These are phyloP conservation scores for Tillandsia leiboldiana DNA, from an alignment of 176 grass and related monocot species.

Conservation along the genomic window DNA sequence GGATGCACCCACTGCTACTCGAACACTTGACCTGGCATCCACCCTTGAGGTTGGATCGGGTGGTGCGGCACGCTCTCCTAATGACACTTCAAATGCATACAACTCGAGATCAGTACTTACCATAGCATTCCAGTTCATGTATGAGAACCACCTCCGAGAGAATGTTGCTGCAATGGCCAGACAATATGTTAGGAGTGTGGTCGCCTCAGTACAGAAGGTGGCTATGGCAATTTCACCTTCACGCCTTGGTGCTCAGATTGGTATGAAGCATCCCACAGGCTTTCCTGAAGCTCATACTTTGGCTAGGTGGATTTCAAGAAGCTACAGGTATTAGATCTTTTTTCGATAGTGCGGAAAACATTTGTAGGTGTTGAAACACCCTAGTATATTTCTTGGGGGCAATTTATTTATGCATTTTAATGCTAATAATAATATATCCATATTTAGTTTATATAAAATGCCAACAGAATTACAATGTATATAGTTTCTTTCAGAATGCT, in stretches of 20 bases:
- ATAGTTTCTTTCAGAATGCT: too few relatives aligned
- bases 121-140: slow-evolving; percentile 95
- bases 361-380: too few relatives aligned
- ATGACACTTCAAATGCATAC: slow-evolving; percentile 36
- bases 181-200: slow-evolving; percentile 83
- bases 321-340: slow-evolving; percentile 51
- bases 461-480: too few relatives aligned
- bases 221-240: slow-evolving; percentile 91
- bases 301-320: slow-evolving; percentile 68
- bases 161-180: slow-evolving; percentile 84
- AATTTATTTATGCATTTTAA: too few relatives aligned
- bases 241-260: slow-evolving; percentile 46
- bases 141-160: slow-evolving; percentile 84
- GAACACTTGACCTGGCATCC: slow-evolving; percentile 81
- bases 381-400: too few relatives aligned
- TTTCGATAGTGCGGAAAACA: background rate
- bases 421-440: too few relatives aligned
- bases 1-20: slow-evolving; percentile 39
- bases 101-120: slow-evolving; percentile 78
- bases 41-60: slow-evolving; percentile 69
- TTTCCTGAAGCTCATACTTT: slow-evolving; percentile 78
- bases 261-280: slow-evolving; percentile 48
- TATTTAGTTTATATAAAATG: too few relatives aligned
- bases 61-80: slow-evolving; percentile 47
- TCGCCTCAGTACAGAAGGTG: slow-evolving; percentile 85